Base-by-base conservation (phyloP, 2,329 filamentous ascomycete species). In the Colletotrichum sp. region DNA sequence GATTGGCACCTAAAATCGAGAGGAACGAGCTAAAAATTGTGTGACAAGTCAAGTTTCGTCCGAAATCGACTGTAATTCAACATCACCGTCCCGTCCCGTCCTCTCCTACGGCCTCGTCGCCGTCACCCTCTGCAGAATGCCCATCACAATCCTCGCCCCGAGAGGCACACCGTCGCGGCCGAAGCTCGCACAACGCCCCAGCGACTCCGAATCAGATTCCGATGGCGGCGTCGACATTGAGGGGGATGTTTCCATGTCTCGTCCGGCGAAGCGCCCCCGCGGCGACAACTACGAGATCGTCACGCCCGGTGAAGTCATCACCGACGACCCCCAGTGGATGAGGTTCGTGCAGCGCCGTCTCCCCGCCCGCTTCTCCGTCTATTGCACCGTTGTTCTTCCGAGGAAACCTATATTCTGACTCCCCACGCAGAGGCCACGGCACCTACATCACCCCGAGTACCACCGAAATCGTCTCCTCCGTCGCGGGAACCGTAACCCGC, bases 321-420 rank as follows among this genome's bases (percentile, higher is more conserved):
- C 96, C 13, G 90, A 93, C 76, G 95, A 98, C 83, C 90, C 95
- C n/a, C 95, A 98, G 87, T 98, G 95, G 95, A 98, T 98, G 96
- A 92, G 92, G 90, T 92, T 84, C 66, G 86, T 76, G 59, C 59
- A 5, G n/a, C 34, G 34, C 11, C 34, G 3, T 13, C 51, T 13
- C 62, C 43, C 54, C 43, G 33, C 29, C 11, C 21, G 6, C 15
- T 13, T 21, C 12, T 18, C 43, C 54, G 43, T 34, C 24, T 27
- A 18, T 31, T 36, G 8, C 3, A 54, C 69, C 43, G n/a, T 6
- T 51, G 43, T n/a, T 21, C 38, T 43, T 5, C 13, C n/a, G 43
- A 29, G 9, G 31, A 51, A 29, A 27, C 8, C 8, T n/a, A n/a
- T 4, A 24, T 6, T 29, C 66, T 78, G 57, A 75, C 70, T 54